Evolutionary conservation across 371 early-diverging fungal species (phyloP), one percentile per base, ranked within the genome.

Genomic region (Nematocida ausubeli): DNA sequence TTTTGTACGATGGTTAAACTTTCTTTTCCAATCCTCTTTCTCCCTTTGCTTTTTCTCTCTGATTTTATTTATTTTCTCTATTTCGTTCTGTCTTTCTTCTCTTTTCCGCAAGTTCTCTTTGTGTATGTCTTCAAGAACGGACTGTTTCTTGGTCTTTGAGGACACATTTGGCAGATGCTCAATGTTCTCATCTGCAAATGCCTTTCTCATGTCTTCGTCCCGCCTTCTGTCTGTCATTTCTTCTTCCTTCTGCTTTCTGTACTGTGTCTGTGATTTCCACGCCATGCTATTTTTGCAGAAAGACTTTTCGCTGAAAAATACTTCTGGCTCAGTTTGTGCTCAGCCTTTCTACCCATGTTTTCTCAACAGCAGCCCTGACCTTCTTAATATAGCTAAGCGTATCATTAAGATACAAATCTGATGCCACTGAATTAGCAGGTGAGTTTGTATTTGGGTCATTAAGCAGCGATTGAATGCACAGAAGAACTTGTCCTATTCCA

Each of bases 351-450:
- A 79, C 47, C 96, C 96, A 98, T 14, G 92, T 91, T 55, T 88
- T 87, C 81, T 95, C 93, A 7, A 96, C 96, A 24, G 90, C 91
- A 82, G 94, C 93, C 56, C 91, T 87, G 0, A 98, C 95, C 81
- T 93, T 88, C 83, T 92, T 88, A 47, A 90, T 89, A 86, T 98
- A 98, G 80, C 93, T 93, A 82, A 92, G 91, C 80, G 89, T 85
- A 87, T 94, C 92, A 81, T 95, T 94, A 63, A 90, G 86, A 81
- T 93, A 96, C 47, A 96, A 84, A 24, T 92, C 88, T 14, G 99
- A 96, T 2, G 99, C 96, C 81, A 96, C 95, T 5, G 92, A 92
- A 86, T 98, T 96, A 34, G 97, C 97, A 22, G 99, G 97, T 28
- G 92, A 91, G 83, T 91, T 92, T 9, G 95, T 93, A 83, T 96